Conservation (phyloP, 1,139 yeast genomes). For the Hansenula sp. region DNA sequence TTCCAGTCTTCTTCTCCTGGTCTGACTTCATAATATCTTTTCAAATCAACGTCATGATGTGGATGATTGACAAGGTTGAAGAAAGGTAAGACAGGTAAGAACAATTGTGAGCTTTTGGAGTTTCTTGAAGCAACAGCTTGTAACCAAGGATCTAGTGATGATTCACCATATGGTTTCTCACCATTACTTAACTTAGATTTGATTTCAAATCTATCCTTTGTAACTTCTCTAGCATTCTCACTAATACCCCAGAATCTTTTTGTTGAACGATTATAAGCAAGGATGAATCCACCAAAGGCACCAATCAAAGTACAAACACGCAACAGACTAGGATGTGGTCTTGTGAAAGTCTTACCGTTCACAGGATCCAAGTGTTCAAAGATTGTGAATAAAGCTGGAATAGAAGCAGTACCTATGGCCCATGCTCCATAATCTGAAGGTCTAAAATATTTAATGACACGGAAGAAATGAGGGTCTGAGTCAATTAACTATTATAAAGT, state of each 20-base stretch:
- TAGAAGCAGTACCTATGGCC: constrained; percentile 62
- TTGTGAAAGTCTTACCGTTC: constrained; percentile 55
- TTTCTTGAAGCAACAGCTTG: constrained; percentile 78
- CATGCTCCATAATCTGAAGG: constrained; percentile 60
- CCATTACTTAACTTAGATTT: constrained; percentile 66
- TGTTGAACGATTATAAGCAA: constrained; percentile 62
- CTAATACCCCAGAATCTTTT: constrained; percentile 76
- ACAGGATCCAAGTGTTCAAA: constrained; percentile 65
- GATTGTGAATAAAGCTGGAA: constrained; percentile 57
- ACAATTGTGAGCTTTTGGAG: constrained; percentile 68
- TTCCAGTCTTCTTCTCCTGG: constrained; percentile 22
- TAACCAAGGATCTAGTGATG: constrained; percentile 62
- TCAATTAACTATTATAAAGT: constrained; percentile 42
- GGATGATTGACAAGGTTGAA: constrained; percentile 81
- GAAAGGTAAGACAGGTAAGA: constrained; percentile 71
- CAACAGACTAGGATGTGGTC: constrained; percentile 54
- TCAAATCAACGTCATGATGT: constrained; percentile 68
- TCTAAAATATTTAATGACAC: constrained; percentile 74
- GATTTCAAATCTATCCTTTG: constrained; percentile 70
- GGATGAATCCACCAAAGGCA: constrained; percentile 64
- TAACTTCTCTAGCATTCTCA: constrained; percentile 72
- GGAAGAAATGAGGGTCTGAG: constrained; percentile 70
- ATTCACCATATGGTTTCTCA: constrained; percentile 63
- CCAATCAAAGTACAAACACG: constrained; percentile 63
- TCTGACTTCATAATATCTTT: constrained; percentile 21